Evolutionary conservation across 106 monocot species (phyloP), one percentile per base, ranked within the genome.

Genomic region (Acanthochlamys bracteata): DNA sequence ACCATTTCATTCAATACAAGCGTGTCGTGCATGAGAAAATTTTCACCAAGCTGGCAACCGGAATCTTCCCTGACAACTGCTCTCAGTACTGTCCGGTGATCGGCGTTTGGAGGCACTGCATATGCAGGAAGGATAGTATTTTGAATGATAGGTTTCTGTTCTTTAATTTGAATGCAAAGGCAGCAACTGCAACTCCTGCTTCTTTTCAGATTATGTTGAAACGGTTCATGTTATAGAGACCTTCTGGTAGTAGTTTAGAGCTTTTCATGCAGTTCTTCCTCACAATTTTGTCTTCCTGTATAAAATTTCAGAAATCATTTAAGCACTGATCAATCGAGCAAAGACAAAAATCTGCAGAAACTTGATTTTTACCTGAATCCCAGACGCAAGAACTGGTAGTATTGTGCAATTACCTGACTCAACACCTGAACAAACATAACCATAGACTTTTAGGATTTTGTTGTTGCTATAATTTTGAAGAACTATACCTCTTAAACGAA

Each of bases 21-120:
- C 17, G 14, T 52, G 4, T 76, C 14, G 54, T 84, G 75, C 4
- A 72, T 55, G 6, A 84, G 69, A 19, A 84, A 73, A 55, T 66
- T 72, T 40, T 84, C 80, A 0, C 24, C 80, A 55, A 76, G 15
- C 13, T 60, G 14, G 8, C 77, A 59, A 70, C 84, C 82, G 62
- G 90, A 95, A 71, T 95, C 94, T 73, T 95, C 94, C 67, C 90
- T 76, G 64, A 95, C 65, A 41, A 95, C 90, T 11, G 84, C 90
- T 10, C 90, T 78, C 22, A 90, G 82, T 4, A 90, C 84, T 0
- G 86, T 79, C 0, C 90, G 61, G 25, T 88, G 80, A 62, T 89
- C 46, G 0, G 89, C 93, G 45, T 90, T 76, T 0, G 86, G 20
- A 2, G 93, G 93, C 93, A 89, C 89, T 0, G 89, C 86, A 79